These are phyloP conservation scores for Colletotrichum kahawae DNA, from an alignment of 2,329 filamentous ascomycete species.

Conservation along the genomic window DNA sequence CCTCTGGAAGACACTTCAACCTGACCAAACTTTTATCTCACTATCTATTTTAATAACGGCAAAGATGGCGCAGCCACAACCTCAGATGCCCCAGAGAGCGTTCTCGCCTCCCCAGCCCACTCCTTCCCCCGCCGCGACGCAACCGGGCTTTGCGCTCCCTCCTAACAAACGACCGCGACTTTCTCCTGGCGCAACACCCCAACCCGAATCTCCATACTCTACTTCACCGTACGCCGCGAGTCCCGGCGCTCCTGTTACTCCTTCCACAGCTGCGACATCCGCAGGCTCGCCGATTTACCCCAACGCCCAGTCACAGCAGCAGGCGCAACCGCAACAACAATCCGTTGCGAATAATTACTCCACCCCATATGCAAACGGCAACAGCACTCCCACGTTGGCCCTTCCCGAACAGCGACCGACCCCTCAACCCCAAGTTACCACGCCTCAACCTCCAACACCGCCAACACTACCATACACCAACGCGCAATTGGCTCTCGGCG, in stretches of 20 bases:
- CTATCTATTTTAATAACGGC: background rate
- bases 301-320: background rate
- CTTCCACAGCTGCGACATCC: conserved; percentile 40
- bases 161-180: conserved; percentile 76
- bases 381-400: conserved; percentile 30
- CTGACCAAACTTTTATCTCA: conserved; percentile 6
- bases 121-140: conserved; percentile 64
- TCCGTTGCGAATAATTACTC: background rate
- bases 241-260: conserved; percentile 47
- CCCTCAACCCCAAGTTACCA: conserved; percentile 24
- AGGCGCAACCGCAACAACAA: conserved; percentile 14
- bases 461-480: conserved; percentile 25
- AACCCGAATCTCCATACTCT: conserved; percentile 67
- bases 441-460: conserved; percentile 14
- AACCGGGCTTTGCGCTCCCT: conserved; percentile 62
- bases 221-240: conserved; percentile 55
- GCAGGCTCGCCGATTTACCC: conserved; percentile 40
- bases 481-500: conserved; percentile 23
- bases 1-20: conserved; percentile 14
- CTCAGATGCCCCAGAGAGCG: conserved; percentile 54
- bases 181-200: conserved; percentile 72
- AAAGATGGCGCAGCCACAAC: conserved; percentile 65
- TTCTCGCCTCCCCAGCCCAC: conserved; percentile 69
- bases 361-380: conserved; percentile 26
- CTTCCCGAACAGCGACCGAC: conserved; percentile 26